Percentiles rank a stretch among this genome's conserved stretches.
These are phyloP conservation scores for Botrytis hyacinthi DNA, from an alignment of 2,329 filamentous ascomycete species.

Conservation along the genomic window DNA sequence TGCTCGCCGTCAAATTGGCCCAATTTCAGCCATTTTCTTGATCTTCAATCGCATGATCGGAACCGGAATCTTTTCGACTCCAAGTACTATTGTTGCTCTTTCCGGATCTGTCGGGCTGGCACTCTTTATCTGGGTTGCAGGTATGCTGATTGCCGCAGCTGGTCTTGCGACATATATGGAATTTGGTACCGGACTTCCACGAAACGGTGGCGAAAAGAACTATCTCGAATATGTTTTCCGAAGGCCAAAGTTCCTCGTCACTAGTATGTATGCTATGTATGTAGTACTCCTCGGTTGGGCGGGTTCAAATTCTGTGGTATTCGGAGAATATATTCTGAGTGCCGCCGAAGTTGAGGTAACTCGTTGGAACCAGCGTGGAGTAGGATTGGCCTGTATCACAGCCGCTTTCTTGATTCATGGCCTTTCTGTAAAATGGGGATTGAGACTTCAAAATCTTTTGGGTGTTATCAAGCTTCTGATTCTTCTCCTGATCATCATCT, in stretches of 20 bases:
- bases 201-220: slow-evolving; percentile 65
- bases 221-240: slow-evolving; percentile 65
- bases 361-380: slow-evolving; percentile 65
- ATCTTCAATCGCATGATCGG: slow-evolving; percentile 67
- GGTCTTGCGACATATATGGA: slow-evolving; percentile 66
- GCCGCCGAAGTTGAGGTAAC: slow-evolving; percentile 61
- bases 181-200: slow-evolving; percentile 62
- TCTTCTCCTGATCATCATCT: slow-evolving; percentile 62
- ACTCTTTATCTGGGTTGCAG: slow-evolving; percentile 61
- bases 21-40: slow-evolving; percentile 55
- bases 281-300: slow-evolving; percentile 65
- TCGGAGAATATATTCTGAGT: slow-evolving; percentile 68
- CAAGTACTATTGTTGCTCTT: slow-evolving; percentile 54
- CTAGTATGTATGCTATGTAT: slow-evolving; percentile 59
- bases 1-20: slow-evolving; percentile 51
- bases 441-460: slow-evolving; percentile 65
- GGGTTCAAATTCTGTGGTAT: slow-evolving; percentile 65
- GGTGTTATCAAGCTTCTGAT: slow-evolving; percentile 65
- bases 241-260: slow-evolving; percentile 59
- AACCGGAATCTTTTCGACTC: slow-evolving; percentile 65
- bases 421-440: slow-evolving; percentile 61
- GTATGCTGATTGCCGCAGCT: slow-evolving; percentile 59
- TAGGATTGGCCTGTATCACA: slow-evolving; percentile 66
- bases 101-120: slow-evolving; percentile 61
- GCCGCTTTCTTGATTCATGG: slow-evolving; percentile 65